phyloP scores from a whole-genome alignment of 331 rosid species.

The Malus hybrid region DNA sequence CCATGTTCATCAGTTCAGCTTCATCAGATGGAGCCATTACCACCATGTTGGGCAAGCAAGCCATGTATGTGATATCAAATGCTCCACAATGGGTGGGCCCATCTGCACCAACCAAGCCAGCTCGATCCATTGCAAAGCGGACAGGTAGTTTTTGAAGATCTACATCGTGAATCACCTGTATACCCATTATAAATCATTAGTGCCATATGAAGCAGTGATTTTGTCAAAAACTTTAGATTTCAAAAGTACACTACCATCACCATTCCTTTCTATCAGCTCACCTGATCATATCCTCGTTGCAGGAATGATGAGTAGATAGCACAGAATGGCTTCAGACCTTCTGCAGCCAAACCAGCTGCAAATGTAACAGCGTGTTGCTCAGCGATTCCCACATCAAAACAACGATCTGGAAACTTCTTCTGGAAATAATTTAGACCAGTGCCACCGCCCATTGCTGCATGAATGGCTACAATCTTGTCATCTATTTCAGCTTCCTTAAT shows the following conservation, averaged over 20 bases:
- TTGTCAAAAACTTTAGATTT: neutral
- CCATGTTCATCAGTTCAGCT: slow-evolving; percentile 92
- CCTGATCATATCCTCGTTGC: slow-evolving; percentile 95
- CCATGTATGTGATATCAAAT: slow-evolving; percentile 85
- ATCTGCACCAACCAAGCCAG: slow-evolving; percentile 94
- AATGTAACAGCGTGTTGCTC: slow-evolving; percentile 94
- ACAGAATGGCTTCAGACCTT: slow-evolving; percentile 90
- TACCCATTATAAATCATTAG: neutral
- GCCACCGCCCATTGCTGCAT: slow-evolving; percentile 95
- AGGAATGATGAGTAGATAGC: slow-evolving; percentile 77
- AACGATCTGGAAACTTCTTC: slow-evolving; percentile 75
- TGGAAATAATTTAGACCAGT: slow-evolving; percentile 85
- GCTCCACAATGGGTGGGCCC: slow-evolving; percentile 98
- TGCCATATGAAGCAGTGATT: neutral
- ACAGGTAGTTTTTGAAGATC: slow-evolving; percentile 90
- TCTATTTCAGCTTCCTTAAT: slow-evolving; percentile 82
- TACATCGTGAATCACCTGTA: slow-evolving; percentile 80
- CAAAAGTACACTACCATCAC: neutral
- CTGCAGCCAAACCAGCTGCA: slow-evolving; percentile 90
- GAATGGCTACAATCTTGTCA: slow-evolving; percentile 67
- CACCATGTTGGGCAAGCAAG: slow-evolving; percentile 94
- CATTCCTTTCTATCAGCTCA: slow-evolving; percentile 12
- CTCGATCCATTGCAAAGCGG: slow-evolving; percentile 82
- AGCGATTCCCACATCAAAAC: slow-evolving; percentile 87
- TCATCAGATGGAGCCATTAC: slow-evolving; percentile 98